Evolutionary conservation across 2,329 filamentous ascomycete species (phyloP), one percentile per base, ranked within the genome.

Genomic region (Ceratocystis smalleyi): DNA sequence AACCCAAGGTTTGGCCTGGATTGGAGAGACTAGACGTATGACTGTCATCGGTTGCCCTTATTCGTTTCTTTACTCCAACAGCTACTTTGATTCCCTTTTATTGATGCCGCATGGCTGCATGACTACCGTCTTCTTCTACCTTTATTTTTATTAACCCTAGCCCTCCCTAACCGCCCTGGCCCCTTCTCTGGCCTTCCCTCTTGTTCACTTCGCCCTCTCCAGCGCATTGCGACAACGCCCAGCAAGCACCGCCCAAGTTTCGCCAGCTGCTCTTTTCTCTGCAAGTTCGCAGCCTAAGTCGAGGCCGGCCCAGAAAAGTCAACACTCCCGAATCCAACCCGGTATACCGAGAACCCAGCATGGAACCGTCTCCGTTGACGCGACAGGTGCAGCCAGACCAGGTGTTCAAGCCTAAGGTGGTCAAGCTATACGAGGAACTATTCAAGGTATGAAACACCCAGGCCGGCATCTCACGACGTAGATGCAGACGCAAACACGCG

Each of bases 341-440:
- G n/a, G 24, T 8, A 57, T 6, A 57, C 3, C 8, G 3, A 12
- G 17, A 15, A 35, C 54, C 6, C 12, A 8, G n/a, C 24, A 95
- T 95, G 89, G 89, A 95, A 78, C 82, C 85, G 70, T 97, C 92
- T 73, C 94, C 94, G 68, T 83, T 99, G 73, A 96, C 91, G 65
- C 91, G 95, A 76, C 91, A 96, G 80, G 84, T 84, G 75, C 84
- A 90, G 71, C 94, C 92, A 64, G 88, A 95, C 74, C 19, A 54
- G 24, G 83, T 87, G 49, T 96, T 99, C 73, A 88, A 95, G 75
- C 92, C 89, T 64, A 99, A 99, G 78, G 89, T 99, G 69, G 87
- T 95, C 67, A 82, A 88, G 74, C 83, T 97, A 62, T 99, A 99
- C 75, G 84, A 91, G 71, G 81, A 83, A 68, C 79, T 97, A 22